Evolutionary conservation across 169 alveolate species (phyloP).

Genomic region (Eimeria mitis): DNA sequence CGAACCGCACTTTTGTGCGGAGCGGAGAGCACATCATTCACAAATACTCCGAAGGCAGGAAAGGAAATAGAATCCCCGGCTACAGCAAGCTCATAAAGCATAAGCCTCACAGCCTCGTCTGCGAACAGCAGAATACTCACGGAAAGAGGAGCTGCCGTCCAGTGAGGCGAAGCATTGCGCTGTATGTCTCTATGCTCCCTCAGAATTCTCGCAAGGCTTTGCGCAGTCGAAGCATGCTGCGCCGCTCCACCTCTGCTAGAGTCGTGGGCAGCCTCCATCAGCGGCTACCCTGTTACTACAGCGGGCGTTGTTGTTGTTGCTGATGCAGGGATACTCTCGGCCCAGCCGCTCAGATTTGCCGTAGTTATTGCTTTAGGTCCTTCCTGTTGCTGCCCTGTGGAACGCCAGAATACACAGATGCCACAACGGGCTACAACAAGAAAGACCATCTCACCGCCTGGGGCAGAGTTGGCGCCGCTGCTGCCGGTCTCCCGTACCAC

Average conservation of each 20-base stretch:
- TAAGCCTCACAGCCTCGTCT: background rate
- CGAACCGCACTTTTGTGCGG: background rate
- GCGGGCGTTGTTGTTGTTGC: background rate
- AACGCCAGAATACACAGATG: background rate
- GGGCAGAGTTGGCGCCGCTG: background rate
- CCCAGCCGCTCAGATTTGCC: background rate
- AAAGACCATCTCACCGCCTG: background rate
- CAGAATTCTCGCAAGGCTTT: slow-evolving; percentile 85
- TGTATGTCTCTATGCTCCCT: slow-evolving; percentile 87
- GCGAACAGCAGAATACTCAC: slow-evolving; percentile 27
- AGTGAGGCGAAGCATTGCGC: slow-evolving; percentile 83
- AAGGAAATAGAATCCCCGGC: background rate
- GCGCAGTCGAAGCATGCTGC: slow-evolving; percentile 82
- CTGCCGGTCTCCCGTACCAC: background rate
- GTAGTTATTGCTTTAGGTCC: background rate
- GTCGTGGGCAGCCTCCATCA: slow-evolving; percentile 77
- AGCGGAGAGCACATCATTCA: background rate
- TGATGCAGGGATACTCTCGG: background rate
- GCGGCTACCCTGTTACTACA: background rate
- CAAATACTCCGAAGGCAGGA: background rate
- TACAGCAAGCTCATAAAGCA: background rate
- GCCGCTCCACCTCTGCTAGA: slow-evolving; percentile 64
- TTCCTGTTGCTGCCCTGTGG: background rate
- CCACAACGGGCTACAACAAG: background rate
- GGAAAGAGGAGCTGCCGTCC: slow-evolving; percentile 81